Evolutionary conservation across 2,329 filamentous ascomycete species (phyloP), one percentile per base, ranked within the genome.

Genomic region (Pseudocercospora cruenta): DNA sequence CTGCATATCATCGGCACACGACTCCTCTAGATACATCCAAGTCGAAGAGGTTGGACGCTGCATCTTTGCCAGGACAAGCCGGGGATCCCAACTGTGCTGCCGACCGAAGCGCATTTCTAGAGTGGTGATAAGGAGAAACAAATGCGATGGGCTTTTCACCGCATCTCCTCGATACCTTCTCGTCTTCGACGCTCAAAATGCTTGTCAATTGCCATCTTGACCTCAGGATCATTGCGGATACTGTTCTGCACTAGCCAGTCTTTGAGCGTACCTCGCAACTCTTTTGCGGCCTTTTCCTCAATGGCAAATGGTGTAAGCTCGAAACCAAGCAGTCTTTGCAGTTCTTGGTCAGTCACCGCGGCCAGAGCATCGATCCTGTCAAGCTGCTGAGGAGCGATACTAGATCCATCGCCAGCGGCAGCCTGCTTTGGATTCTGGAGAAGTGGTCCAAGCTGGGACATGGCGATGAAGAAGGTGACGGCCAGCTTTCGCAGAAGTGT

Each of bases 171-270:
- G 7, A 43, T 9, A 43, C 60, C 63, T 60, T 65, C 66, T 49
- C 45, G 58, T 64, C 68, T 57, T 62, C 69, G 53, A 36, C 63
- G 59, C 88, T 87, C 85, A 64, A 94, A 80, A 28, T 89, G 88
- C 65, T 84, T 86, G 24, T 88, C 88, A 71, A 97, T 84, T 0
- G 93, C 93, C 78, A 92, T 90, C 71, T 89, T 86, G 8, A 98
- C 94, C 80, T 94, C 92, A 0, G 89, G 90, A 78, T 94, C 91
- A 57, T 86, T 88, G 70, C 88, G 86, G 66, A 96, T 91, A 14
- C 90, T 94, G 75, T 96, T 96, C 78, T 96, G 89, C 26, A 97
- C 88, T 71, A 98, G 82, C 86, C 93, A 96, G 74, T 95, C 92
- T 79, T 90, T 91, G 80, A 97, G 86, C 73, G 90, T 91, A 47